These are phyloP conservation scores for Quercus engelmannii DNA, from an alignment of 306 rosid genomes.

Conservation along the genomic window DNA sequence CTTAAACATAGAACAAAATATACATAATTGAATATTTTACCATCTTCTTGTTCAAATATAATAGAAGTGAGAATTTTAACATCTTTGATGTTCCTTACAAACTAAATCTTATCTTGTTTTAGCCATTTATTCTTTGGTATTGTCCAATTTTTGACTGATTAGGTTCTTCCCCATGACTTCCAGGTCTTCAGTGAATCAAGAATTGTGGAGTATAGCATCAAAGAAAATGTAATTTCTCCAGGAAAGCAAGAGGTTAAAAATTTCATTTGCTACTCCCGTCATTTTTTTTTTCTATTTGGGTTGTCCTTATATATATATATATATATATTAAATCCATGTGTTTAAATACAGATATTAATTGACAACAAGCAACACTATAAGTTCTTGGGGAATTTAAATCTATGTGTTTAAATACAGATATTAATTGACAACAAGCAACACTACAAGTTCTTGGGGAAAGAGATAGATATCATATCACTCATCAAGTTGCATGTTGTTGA, in stretches of 20 bases:
- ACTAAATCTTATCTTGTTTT: not conserved
- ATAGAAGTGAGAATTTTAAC: not conserved
- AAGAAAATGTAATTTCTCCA: slow-evolving; percentile 61
- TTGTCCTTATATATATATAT: slow-evolving; percentile 15
- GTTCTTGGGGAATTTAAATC: slow-evolving; percentile 47
- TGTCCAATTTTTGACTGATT: not conserved
- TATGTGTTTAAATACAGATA: slow-evolving; percentile 43
- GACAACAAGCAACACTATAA: slow-evolving; percentile 73
- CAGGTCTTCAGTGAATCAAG: slow-evolving; percentile 76
- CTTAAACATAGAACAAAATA: not conserved
- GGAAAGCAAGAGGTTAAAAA: slow-evolving; percentile 70
- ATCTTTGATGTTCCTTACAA: not conserved
- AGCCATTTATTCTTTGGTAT: not conserved
- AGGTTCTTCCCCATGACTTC: slow-evolving; percentile 5
- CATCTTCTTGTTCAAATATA: not conserved
- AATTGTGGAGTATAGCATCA: slow-evolving; percentile 64
- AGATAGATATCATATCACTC: slow-evolving; percentile 64
- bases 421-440: slow-evolving; percentile 61
- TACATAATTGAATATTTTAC: not conserved
- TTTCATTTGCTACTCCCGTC: slow-evolving; percentile 3
- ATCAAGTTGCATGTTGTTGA: slow-evolving; percentile 64
- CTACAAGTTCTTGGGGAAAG: slow-evolving; percentile 69
- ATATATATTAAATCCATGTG: not conserved
- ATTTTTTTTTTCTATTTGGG: not conserved
- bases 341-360: slow-evolving; percentile 50